phyloP scores from a whole-genome alignment of 805 yeast species.

The Blastobotrys mokoenaii region DNA sequence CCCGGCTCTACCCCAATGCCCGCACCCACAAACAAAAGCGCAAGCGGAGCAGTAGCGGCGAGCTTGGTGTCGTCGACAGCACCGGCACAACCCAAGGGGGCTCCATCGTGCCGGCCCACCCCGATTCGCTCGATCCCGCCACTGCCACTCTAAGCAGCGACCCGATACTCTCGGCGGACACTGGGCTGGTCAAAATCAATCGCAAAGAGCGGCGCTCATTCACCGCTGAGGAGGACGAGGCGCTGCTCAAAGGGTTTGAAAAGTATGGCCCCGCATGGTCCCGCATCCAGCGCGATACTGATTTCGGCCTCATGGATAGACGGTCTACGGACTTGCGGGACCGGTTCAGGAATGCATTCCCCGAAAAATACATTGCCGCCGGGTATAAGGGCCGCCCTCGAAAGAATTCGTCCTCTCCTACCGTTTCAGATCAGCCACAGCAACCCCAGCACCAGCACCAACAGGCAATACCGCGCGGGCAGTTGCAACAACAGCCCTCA shows the following conservation, averaged over 20 bases:
- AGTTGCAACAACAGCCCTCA: too few relatives aligned
- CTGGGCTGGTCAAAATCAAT: slow-evolving; percentile 35
- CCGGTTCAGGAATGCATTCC: slow-evolving; percentile 38
- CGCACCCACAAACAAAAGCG: slow-evolving; percentile 33
- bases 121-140: neutral
- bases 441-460: too few relatives aligned
- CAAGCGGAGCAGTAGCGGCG: neutral
- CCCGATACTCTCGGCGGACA: neutral
- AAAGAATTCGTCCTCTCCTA: neutral
- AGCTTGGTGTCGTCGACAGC: too few relatives aligned
- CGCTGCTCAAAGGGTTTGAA: slow-evolving; percentile 34
- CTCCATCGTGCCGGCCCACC: too few relatives aligned
- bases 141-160: slow-evolving; percentile 2
- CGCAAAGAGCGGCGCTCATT: slow-evolving; percentile 37
- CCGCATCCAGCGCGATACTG: slow-evolving; percentile 35
- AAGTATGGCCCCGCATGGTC: slow-evolving; percentile 40
- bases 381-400: slow-evolving; percentile 33
- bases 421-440: too few relatives aligned
- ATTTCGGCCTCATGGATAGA: slow-evolving; percentile 30
- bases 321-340: slow-evolving; percentile 38
- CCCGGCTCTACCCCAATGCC: slow-evolving; percentile 37
- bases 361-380: slow-evolving; percentile 35
- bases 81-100: neutral
- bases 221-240: slow-evolving; percentile 35
- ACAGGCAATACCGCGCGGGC: too few relatives aligned